phyloP scores from a whole-genome alignment of 345 rosid species.

The Cochlearia excelsa region DNA sequence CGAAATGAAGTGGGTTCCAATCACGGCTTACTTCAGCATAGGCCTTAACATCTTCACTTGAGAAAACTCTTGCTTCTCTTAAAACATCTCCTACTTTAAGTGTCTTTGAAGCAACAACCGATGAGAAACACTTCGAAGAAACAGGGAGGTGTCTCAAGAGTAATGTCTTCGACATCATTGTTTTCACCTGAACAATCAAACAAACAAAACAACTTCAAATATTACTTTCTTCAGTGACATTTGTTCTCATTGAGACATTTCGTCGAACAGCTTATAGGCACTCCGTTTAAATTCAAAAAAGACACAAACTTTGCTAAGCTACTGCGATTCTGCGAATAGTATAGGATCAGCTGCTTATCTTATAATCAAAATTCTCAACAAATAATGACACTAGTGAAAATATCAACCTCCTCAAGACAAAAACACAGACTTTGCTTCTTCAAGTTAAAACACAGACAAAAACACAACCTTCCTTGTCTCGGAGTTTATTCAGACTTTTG shows the following conservation, averaged over 20 bases:
- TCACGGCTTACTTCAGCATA: slow-evolving; percentile 81
- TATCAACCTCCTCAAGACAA: no score
- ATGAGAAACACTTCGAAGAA: slow-evolving; percentile 50
- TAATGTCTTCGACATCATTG: slow-evolving; percentile 35
- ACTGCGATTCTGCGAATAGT: background rate
- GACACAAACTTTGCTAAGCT: background rate
- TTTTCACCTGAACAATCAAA: slow-evolving; percentile 21
- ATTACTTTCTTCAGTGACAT: slow-evolving; percentile 5
- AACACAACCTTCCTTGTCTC: background rate
- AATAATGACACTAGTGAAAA: no score
- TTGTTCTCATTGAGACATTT: slow-evolving; percentile 24
- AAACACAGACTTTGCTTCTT: background rate
- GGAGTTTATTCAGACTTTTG: no score
- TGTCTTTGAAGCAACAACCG: slow-evolving; percentile 30
- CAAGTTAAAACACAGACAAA: background rate
- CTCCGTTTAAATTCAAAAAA: background rate
- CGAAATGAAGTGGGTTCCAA: slow-evolving; percentile 73
- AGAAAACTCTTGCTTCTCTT: slow-evolving; percentile 52
- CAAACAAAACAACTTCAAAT: slow-evolving; percentile 6
- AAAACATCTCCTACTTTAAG: slow-evolving; percentile 64
- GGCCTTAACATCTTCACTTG: slow-evolving; percentile 53
- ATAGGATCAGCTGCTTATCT: slow-evolving; percentile 2
- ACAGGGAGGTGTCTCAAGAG: slow-evolving; percentile 25
- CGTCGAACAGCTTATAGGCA: slow-evolving; percentile 25
- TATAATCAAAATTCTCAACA: background rate